Conservation (phyloP, 2,329 filamentous ascomycete genomes). For the Nannizziopsis arthrosporioides region DNA sequence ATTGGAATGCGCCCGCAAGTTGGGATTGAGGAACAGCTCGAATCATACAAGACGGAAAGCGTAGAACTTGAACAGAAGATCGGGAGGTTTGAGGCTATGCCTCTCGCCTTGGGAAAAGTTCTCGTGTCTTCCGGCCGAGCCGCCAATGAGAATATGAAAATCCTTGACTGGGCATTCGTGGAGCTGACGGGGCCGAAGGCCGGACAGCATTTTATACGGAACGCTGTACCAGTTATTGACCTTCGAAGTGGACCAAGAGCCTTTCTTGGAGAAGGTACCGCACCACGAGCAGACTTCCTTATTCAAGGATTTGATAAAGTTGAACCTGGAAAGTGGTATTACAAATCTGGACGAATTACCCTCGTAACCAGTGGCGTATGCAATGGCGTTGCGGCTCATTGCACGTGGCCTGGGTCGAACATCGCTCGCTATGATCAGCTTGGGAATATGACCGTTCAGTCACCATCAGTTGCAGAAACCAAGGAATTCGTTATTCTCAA, state of each 20-base stretch:
- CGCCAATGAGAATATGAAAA: not conserved
- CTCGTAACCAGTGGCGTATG: slow-evolving; percentile 11
- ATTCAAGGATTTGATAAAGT: slow-evolving; percentile 3
- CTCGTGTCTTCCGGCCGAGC: slow-evolving; percentile 7
- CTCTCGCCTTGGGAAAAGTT: slow-evolving; percentile 6
- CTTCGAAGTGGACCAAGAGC: too few species aligned
- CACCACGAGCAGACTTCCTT: not conserved
- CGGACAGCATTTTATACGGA: not conserved
- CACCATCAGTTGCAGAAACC: not conserved
- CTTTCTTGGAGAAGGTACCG: too few species aligned
- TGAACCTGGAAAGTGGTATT: slow-evolving; percentile 9
- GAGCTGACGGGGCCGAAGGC: slow-evolving; percentile 2
- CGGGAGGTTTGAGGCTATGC: slow-evolving; percentile 3
- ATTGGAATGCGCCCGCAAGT: not conserved
- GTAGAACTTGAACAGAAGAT: not conserved
- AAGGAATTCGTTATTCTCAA: slow-evolving; percentile 6
- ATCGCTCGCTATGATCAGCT: not conserved
- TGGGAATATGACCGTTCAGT: not conserved
- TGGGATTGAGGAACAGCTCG: not conserved
- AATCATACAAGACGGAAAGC: not conserved
- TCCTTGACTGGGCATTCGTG: slow-evolving; percentile 13
- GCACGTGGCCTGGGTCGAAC: slow-evolving; percentile 5
- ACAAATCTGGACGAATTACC: slow-evolving; percentile 12
- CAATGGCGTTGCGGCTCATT: slow-evolving; percentile 11
- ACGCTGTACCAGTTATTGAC: not conserved